Percentiles rank a stretch among this genome's conserved stretches.
phyloP scores from a whole-genome alignment of 2,329 filamentous ascomycete genomes.

The Parascedosporium putredinis region DNA sequence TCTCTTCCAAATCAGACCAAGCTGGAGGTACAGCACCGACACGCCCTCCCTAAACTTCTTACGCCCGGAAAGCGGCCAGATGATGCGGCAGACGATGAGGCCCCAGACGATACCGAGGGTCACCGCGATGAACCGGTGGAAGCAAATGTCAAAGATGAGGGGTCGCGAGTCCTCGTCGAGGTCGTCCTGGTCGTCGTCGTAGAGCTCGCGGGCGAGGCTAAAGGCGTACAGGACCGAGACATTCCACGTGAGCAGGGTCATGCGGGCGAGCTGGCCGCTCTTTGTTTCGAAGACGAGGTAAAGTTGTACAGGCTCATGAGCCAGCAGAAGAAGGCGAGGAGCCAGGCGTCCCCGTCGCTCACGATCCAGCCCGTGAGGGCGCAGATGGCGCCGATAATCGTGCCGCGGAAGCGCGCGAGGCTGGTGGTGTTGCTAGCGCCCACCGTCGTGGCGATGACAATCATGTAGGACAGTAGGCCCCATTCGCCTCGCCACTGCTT shows the following conservation, averaged over 20 bases:
- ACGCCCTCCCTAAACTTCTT: conserved; percentile 82
- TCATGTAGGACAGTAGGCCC: conserved; percentile 94
- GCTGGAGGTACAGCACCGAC: conserved; percentile 83
- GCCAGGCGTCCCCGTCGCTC: conserved; percentile 60
- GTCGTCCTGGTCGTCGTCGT: conserved; percentile 71
- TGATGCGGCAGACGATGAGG: conserved; percentile 73
- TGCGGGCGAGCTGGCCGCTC: conserved; percentile 83
- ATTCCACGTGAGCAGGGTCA: conserved; percentile 93
- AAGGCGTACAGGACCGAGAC: conserved; percentile 91
- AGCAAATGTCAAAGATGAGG: conserved; percentile 76
- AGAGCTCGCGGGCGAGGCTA: conserved; percentile 69
- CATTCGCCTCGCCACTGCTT: conserved; percentile 89
- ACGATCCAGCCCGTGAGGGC: conserved; percentile 71
- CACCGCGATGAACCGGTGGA: conserved; percentile 80
- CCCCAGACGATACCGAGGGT: conserved; percentile 85
- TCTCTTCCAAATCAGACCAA: conserved; percentile 93
- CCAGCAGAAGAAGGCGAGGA: conserved; percentile 74
- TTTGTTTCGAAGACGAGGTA: conserved; percentile 78
- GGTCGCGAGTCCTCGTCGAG: conserved; percentile 80
- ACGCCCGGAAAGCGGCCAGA: conserved; percentile 90
- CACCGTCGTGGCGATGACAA: conserved; percentile 96
- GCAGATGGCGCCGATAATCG: conserved; percentile 65
- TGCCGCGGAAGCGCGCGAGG: conserved; percentile 75
- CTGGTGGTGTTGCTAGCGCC: conserved; percentile 93
- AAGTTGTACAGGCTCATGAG: conserved; percentile 74